Conservation (phyloP, 352 stramenopile species). For the Globisporangium middletonii region DNA sequence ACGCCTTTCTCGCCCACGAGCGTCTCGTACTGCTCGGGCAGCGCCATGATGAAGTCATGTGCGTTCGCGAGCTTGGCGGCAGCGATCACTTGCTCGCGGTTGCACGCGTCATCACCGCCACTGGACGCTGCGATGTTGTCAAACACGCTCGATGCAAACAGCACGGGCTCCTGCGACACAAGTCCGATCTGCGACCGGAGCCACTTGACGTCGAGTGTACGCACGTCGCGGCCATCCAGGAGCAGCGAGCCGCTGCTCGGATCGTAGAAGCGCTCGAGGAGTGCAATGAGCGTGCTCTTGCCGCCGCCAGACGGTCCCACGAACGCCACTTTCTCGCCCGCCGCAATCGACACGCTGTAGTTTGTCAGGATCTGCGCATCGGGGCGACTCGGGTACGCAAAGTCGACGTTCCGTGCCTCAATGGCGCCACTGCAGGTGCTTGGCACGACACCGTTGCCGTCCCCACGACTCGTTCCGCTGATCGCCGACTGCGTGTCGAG, state of each 20-base stretch:
- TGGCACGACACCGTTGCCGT: conserved; percentile 18
- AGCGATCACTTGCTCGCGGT: conserved; percentile 1
- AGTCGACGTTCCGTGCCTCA: conserved; percentile 29
- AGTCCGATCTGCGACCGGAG: conserved; percentile 43
- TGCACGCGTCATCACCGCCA: conserved; percentile 1
- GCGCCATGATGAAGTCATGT: conserved; percentile 60
- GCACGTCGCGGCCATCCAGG: conserved; percentile 74
- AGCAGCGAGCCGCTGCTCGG: conserved; percentile 7
- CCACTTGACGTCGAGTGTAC: conserved; percentile 39
- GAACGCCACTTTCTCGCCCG: neutral
- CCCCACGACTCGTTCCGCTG: conserved; percentile 15
- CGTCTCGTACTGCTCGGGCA: conserved; percentile 87
- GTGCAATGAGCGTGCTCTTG: conserved; percentile 6
- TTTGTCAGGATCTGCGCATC: neutral
- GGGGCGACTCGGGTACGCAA: neutral
- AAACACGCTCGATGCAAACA: conserved; percentile 84
- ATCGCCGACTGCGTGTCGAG: conserved; percentile 43
- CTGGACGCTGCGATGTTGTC: conserved; percentile 86
- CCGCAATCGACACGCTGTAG: neutral
- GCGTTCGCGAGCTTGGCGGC: conserved; percentile 38
- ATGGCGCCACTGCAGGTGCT: conserved; percentile 28
- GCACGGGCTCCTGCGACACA: conserved; percentile 80
- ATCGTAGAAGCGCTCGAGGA: conserved; percentile 11
- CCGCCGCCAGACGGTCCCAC: conserved; percentile 2
- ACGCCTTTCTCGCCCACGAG: conserved; percentile 31